A percentile compares a stretch with the other conserved stretches of the same genome.
phyloP scores from a whole-genome alignment of 2,329 filamentous ascomycete species.

The Colletotrichum sidae region DNA sequence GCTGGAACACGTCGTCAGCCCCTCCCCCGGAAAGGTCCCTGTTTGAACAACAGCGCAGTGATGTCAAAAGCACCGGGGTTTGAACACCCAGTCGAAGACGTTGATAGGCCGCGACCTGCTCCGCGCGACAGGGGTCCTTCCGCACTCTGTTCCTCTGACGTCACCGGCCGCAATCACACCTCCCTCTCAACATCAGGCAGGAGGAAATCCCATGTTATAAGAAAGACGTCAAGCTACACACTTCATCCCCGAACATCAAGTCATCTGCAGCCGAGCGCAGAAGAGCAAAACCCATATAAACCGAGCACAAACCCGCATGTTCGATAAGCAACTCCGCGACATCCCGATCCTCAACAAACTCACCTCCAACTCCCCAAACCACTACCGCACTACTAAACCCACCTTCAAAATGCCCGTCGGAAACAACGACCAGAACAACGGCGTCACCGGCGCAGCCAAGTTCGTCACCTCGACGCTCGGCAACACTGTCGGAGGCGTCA shows the following conservation, averaged over 20 bases:
- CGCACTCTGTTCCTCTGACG: constrained; percentile 14
- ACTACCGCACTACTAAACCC: constrained; percentile 38
- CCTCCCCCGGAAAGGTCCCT: not conserved
- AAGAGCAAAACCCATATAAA: not conserved
- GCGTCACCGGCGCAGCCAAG: constrained; percentile 49
- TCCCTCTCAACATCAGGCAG: not conserved
- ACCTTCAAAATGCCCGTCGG: constrained; percentile 41
- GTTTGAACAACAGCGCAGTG: constrained; percentile 23
- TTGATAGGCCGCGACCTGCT: constrained; percentile 31
- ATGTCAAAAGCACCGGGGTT: constrained; percentile 25
- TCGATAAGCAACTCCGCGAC: constrained; percentile 11
- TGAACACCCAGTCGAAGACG: not conserved
- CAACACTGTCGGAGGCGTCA: constrained; percentile 54
- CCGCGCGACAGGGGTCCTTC: constrained; percentile 4
- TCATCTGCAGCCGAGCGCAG: not conserved
- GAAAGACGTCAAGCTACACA: constrained; percentile 5
- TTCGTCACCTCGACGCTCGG: constrained; percentile 55
- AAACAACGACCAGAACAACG: constrained; percentile 39
- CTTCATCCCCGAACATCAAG: not conserved
- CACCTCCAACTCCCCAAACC: constrained; percentile 4
- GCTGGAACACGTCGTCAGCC: constrained; percentile 15
- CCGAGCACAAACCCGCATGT: constrained; percentile 1
- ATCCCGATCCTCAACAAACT: constrained; percentile 6
- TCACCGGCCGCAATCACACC: not conserved
- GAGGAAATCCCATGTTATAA: constrained; percentile 6